Percentiles rank a stretch among this genome's conserved stretches.
Conservation (phyloP, 805 yeast genomes). For the Lachancea dasiensis region DNA sequence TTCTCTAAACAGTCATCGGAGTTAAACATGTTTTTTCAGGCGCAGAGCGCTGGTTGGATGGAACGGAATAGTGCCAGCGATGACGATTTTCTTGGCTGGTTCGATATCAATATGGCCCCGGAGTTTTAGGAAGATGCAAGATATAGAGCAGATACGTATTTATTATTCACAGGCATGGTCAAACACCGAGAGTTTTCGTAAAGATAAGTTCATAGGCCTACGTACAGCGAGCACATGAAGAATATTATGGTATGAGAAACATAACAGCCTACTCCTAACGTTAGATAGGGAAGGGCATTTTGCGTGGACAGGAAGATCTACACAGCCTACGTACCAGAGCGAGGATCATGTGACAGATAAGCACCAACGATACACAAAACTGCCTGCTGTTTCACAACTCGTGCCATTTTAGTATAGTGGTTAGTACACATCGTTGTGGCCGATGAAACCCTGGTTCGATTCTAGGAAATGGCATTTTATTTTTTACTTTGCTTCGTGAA, state of each 20-base stretch:
- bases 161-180: too few relatives aligned
- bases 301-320: too few relatives aligned
- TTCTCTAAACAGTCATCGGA: slow-evolving; percentile 15
- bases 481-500: slow-evolving; percentile 29
- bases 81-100: slow-evolving; percentile 84
- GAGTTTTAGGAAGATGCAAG: slow-evolving; percentile 34
- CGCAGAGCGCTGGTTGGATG: slow-evolving; percentile 81
- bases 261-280: too few relatives aligned
- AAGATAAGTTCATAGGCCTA: too few relatives aligned
- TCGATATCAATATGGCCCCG: slow-evolving; percentile 72
- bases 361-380: background rate
- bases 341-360: too few relatives aligned
- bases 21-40: slow-evolving; percentile 62
- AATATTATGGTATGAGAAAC: too few relatives aligned
- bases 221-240: too few relatives aligned
- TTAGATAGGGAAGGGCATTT: too few relatives aligned
- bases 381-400: background rate
- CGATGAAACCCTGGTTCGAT: slow-evolving; percentile 70
- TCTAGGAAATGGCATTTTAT: slow-evolving; percentile 58
- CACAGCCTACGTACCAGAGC: too few relatives aligned
- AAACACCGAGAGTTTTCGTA: too few relatives aligned
- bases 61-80: slow-evolving; percentile 60
- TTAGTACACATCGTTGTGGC: slow-evolving; percentile 70
- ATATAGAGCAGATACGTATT: background rate
- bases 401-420: slow-evolving; percentile 53